Evolutionary conservation across 2,329 filamentous ascomycete species (phyloP), one percentile per base, ranked within the genome.

Genomic region (Cadophora sp.): DNA sequence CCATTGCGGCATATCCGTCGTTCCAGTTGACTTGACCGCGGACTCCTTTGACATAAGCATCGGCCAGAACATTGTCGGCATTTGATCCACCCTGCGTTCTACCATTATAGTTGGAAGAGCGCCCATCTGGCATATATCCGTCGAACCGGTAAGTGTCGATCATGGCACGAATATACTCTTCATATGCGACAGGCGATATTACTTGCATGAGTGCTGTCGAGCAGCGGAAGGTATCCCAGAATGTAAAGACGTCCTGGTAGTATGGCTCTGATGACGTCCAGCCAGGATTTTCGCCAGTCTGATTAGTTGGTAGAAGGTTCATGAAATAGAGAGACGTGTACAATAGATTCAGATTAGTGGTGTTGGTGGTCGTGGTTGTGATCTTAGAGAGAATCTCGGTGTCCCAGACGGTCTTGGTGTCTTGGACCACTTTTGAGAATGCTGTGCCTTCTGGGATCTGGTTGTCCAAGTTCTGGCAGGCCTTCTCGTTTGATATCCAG

Each of bases 31-130:
- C 81, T 4, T 80, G 80, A 8, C 87, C 88, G 14, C 71, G 59
- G 1, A 92, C 84, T 0, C 89, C 89, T 77, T 92, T 92, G 29
- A 91, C 83, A 69, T 87, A 92, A 0, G 90, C 91, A 74, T 93
- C 91, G 2, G 90, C 90, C 26, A 92, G 84, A 2, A 93, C 85
- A 65, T 91, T 92, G 76, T 93, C 91, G 3, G 86, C 85, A 73
- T 92, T 92, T 19, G 86, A 89, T 6, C 91, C 91, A 8, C 89
- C 90, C 76, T 92, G 90, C 0, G 87, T 86, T 11, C 86, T 86
- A 7, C 91, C 91, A 71, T 91, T 92, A 80, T 82, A 90, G 77
- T 91, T 89, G 1, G 86, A 90, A 0, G 88, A 91, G 7, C 90
- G 86, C 0, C 83, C 89, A 73, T 91, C 89, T 0, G 89, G 89